Evolutionary conservation across 768 basidiomycete genomes (phyloP), one percentile per base, ranked within the genome.

Genomic region (Macrolepiota dolichaula): DNA sequence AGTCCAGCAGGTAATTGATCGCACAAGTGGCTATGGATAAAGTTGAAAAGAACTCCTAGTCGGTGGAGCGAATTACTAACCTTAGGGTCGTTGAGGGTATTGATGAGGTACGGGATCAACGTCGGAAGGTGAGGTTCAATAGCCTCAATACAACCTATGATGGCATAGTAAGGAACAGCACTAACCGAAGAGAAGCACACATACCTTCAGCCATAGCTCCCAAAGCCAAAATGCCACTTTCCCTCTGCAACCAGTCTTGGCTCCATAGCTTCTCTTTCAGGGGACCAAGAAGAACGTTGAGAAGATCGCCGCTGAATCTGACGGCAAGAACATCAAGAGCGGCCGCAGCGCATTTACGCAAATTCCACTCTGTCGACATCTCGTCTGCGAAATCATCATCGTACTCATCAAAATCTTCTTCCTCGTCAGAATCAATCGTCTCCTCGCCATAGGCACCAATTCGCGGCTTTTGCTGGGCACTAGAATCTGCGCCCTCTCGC

Each of bases 1-100:
- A 0, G 96, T 98, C 97, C 97, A 99, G 73, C 97, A 99, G 15
- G 96, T 94, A 69, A 99, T 99, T 2, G 97, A 98, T 60, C 97
- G 89, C 9, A 99, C 93, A 42, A 98, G 89, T 19, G 97, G 96
- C 93, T 96, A 71, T 27, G 55, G 40, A 59, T 25, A 53, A 62
- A 32, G 44, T 65, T 29, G n/a, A 66, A 57, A 62, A 59, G 64
- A 36, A 62, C 46, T 44, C 55, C 53, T 55, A 37, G 47, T 42
- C 60, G 56, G 50, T 51, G 60, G 40, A 59, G 15, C 13, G 37
- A n/a, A 55, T 62, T 12, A 67, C 76, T 61, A 69, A 92, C 96
- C 86, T 98, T 98, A 40, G 92, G 82, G 74, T 99, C 95, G 62
- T 88, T 90, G 57, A 99, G 76, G 22, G 91, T 92, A 64, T 87